Base-by-base conservation (phyloP, 148 eudicot genomes). In the Spergularia bocconei region DNA sequence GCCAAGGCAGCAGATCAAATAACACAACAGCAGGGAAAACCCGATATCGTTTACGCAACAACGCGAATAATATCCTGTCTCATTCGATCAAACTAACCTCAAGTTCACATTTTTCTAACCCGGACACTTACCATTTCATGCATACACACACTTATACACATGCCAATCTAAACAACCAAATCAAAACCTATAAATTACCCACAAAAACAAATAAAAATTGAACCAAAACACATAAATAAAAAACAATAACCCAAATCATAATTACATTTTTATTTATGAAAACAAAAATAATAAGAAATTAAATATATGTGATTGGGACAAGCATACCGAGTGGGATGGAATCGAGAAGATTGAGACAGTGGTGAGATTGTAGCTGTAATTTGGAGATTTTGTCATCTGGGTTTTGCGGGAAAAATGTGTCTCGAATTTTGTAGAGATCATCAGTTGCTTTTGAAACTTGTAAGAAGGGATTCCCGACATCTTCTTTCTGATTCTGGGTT, bases 291-390 rank as follows among this genome's bases (percentile, higher is more conserved):
- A 17, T 29, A 47, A 50, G 2, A 73, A 56, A 33, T 59, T 8
- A 57, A 38, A 52, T 29, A 2, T 11, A 60, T 15, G 13, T 21
- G 55, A 15, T 4, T 33, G 48, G 57, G 7, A 39, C 17, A 20
- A 60, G 33, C 60, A 56, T 71, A 93, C 98, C 97, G 25, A 82
- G 76, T 54, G 97, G 87, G 33, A 91, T 80, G 20, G 90, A 87
- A 77, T 89, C 88, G 75, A 93, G 94, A 62, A 93, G 69, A 2
- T 71, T 72, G 83, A 91, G 88, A 77, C 94, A 91, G 58, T 59
- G 74, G 63, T 83, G 83, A 67, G 97, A 93, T n/a, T 84, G 62
- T 4, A 76, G 61, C 38, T 80, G 81, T 59, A 93, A 76, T 73
- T 67, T 82, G 58, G 86, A 73, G 62, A 80, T 69, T 88, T 87